A percentile compares a stretch with the other conserved stretches of the same genome.
Evolutionary conservation across 371 early-diverging fungal species (phyloP).

Genomic region (Mucor indicus): DNA sequence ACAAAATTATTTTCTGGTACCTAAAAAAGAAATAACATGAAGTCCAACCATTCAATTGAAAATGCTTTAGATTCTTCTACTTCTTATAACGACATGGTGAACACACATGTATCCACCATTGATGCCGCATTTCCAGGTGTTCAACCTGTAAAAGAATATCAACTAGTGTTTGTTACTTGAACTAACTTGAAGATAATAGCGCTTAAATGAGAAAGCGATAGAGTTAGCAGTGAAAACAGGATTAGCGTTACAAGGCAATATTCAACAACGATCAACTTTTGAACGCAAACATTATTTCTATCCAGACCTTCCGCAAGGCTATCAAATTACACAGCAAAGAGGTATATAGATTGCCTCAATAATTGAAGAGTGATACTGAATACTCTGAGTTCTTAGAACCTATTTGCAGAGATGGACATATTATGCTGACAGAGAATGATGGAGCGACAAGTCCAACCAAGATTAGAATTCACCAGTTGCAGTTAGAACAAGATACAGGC

Average conservation of each 20-base stretch:
- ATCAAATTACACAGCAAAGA: slow-evolving; percentile 91
- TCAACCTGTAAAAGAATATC: slow-evolving; percentile 33
- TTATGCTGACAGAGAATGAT: slow-evolving; percentile 53
- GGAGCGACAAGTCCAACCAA: slow-evolving; percentile 44
- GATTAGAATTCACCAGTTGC: slow-evolving; percentile 79
- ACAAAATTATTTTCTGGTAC: slow-evolving; percentile 85
- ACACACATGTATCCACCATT: slow-evolving; percentile 68
- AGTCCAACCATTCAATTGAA: too few relatives aligned
- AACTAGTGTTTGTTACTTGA: not conserved
- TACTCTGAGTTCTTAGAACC: slow-evolving; percentile 47
- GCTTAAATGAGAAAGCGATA: slow-evolving; percentile 70
- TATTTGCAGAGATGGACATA: slow-evolving; percentile 60
- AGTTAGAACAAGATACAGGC: slow-evolving; percentile 92
- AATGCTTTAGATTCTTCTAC: slow-evolving; percentile 40
- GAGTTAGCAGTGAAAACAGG: slow-evolving; percentile 72
- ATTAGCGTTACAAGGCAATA: slow-evolving; percentile 64
- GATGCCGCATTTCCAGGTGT: slow-evolving; percentile 90
- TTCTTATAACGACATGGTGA: slow-evolving; percentile 60
- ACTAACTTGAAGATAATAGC: slow-evolving; percentile 26
- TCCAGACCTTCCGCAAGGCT: slow-evolving; percentile 88
- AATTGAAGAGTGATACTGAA: not conserved
- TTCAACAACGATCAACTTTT: slow-evolving; percentile 70
- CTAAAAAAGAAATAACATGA: not conserved
- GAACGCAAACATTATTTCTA: slow-evolving; percentile 96
- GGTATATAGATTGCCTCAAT: slow-evolving; percentile 27